These are phyloP conservation scores for Sabuloglossum arenarium DNA, from an alignment of 495 filamentous ascomycete species.

Conservation along the genomic window DNA sequence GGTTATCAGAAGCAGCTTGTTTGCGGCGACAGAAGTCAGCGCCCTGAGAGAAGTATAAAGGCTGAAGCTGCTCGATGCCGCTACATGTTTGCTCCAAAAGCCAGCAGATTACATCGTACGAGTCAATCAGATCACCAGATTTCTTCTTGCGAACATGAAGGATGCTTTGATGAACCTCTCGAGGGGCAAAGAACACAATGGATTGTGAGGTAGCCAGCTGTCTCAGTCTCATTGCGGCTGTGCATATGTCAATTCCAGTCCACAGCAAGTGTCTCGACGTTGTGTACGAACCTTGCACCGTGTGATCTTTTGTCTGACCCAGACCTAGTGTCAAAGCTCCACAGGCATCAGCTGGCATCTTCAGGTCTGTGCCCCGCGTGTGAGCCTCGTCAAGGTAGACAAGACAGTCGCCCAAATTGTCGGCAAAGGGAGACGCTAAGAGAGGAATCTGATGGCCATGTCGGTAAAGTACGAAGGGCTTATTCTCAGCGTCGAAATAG, in stretches of 20 bases:
- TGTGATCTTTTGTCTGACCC: slow-evolving; percentile 44
- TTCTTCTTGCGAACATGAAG: slow-evolving; percentile 10
- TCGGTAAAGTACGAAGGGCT: slow-evolving; percentile 25
- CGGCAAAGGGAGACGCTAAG: slow-evolving; percentile 35
- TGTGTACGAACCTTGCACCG: slow-evolving; percentile 44
- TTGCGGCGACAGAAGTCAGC: slow-evolving; percentile 27
- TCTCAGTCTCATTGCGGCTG: slow-evolving; percentile 15
- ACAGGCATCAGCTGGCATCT: slow-evolving; percentile 33
- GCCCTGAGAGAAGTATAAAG: slow-evolving; percentile 35
- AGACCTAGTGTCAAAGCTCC: slow-evolving; percentile 53
- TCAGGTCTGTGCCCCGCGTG: slow-evolving; percentile 54
- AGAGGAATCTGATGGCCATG: slow-evolving; percentile 27
- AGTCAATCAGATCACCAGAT: slow-evolving; percentile 15
- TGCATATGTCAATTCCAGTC: not conserved
- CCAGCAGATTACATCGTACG: slow-evolving; percentile 34
- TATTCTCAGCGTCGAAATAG: slow-evolving; percentile 26
- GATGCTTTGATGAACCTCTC: slow-evolving; percentile 25
- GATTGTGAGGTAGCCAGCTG: slow-evolving; percentile 20
- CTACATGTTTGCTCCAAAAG: slow-evolving; percentile 38
- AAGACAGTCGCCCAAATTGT: slow-evolving; percentile 38
- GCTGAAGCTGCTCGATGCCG: slow-evolving; percentile 29
- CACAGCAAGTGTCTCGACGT: not conserved
- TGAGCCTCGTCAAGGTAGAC: slow-evolving; percentile 61
- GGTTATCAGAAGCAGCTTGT: slow-evolving; percentile 13
- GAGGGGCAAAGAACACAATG: slow-evolving; percentile 12